Evolutionary conservation across 805 yeast genomes (phyloP).

Genomic region (Monosporozyma unispora): DNA sequence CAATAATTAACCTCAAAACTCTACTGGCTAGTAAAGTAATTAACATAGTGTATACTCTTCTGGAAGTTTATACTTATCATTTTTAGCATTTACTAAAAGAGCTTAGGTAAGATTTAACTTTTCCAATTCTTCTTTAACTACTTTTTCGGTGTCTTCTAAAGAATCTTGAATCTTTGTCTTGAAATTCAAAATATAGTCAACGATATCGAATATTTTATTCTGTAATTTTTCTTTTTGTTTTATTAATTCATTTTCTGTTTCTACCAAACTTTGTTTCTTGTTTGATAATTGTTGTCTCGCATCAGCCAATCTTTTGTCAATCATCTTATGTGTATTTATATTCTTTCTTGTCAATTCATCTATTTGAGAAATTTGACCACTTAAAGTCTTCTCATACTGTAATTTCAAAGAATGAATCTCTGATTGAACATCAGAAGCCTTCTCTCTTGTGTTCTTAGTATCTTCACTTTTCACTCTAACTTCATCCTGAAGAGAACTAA

Average conservation of each 20-base stretch:
- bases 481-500: constrained; percentile 47
- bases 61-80: no score
- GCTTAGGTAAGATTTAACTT: constrained; percentile 2
- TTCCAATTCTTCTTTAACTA: constrained; percentile 1
- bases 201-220: constrained; percentile 45
- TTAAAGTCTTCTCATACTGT: constrained; percentile 44
- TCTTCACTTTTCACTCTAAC: constrained; percentile 49
- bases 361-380: constrained; percentile 46
- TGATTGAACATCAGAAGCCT: constrained; percentile 42
- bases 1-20: no score
- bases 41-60: no score
- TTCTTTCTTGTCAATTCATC: constrained; percentile 56
- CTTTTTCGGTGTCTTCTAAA: constrained; percentile 4
- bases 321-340: constrained; percentile 37
- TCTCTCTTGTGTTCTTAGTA: constrained; percentile 49
- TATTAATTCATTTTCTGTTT: constrained; percentile 38
- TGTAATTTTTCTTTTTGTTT: constrained; percentile 41
- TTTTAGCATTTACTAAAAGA: neutral
- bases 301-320: constrained; percentile 24
- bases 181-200: constrained; percentile 53
- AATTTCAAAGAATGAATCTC: constrained; percentile 47
- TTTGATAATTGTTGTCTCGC: constrained; percentile 38
- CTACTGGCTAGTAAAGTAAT: no score
- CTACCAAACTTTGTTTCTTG: constrained; percentile 38
- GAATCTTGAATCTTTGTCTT: constrained; percentile 51